These are phyloP conservation scores for Cucurbitaria berberidis DNA, from an alignment of 2,329 filamentous ascomycete species.

Conservation along the genomic window DNA sequence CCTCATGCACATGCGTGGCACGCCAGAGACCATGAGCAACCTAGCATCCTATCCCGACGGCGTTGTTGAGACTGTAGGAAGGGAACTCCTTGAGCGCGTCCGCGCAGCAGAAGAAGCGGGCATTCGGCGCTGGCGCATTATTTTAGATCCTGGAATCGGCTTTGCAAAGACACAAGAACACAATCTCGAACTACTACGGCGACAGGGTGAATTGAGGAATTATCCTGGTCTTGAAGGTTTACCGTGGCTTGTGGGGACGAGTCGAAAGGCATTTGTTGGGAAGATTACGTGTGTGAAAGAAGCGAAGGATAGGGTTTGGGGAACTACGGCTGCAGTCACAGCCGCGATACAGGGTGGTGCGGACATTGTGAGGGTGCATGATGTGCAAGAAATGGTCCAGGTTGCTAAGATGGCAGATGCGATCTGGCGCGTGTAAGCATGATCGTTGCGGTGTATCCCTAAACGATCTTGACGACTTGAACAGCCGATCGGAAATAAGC, in stretches of 20 bases:
- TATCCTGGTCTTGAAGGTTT: slow-evolving; percentile 65
- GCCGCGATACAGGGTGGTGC: slow-evolving; percentile 86
- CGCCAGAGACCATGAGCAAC: slow-evolving; percentile 78
- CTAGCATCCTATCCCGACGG: slow-evolving; percentile 69
- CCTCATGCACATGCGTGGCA: slow-evolving; percentile 94
- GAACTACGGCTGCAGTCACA: slow-evolving; percentile 86
- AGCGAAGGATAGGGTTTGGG: slow-evolving; percentile 75
- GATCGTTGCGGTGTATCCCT: too few species aligned
- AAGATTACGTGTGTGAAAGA: slow-evolving; percentile 76
- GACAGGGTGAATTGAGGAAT: slow-evolving; percentile 63
- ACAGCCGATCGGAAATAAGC: too few species aligned
- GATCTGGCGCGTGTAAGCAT: slow-evolving; percentile 69
- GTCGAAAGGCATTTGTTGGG: slow-evolving; percentile 89
- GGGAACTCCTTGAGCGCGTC: slow-evolving; percentile 74
- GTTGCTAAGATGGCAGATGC: slow-evolving; percentile 89
- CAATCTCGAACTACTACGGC: slow-evolving; percentile 79
- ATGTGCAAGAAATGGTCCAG: slow-evolving; percentile 83
- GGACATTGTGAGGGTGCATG: slow-evolving; percentile 91
- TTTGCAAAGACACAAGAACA: slow-evolving; percentile 86
- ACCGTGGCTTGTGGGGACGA: slow-evolving; percentile 89
- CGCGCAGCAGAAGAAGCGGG: slow-evolving; percentile 79
- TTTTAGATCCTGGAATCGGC: slow-evolving; percentile 91
- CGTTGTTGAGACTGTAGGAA: slow-evolving; percentile 68
- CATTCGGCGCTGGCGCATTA: slow-evolving; percentile 88
- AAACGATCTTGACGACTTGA: not conserved